Evolutionary conservation across 2,329 filamentous ascomycete genomes (phyloP), one percentile per base, ranked within the genome.

Genomic region (Talaromyces marneffei): DNA sequence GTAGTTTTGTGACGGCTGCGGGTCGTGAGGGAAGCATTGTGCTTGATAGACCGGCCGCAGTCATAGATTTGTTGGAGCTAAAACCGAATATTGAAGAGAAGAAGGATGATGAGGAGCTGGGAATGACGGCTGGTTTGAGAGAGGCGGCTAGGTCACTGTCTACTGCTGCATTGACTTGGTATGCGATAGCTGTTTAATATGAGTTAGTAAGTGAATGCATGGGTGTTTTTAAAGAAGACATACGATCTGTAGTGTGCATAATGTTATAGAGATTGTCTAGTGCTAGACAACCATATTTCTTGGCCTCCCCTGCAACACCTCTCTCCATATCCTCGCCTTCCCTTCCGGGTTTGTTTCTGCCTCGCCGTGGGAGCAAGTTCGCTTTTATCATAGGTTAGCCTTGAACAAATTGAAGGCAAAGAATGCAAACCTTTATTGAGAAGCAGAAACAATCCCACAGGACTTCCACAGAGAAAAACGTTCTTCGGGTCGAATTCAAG

Each of bases 181-280:
- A 97, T 1, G 92, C 91, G 61, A 99, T 95, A 1, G 94, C 75
- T 77, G 44, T 2, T 6, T 31, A n/a, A 25, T 10, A 40, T 37
- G 10, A 18, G 52, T 55, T n/a, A 55, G 33, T 10, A 23, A 12
- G 4, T n/a, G 20, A 8, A 9, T 3, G 2, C 29, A n/a, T n/a
- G 18, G n/a, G 4, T 14, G 16, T 40, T 31, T 20, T 20, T 33
- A 16, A 7, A 8, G 18, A 14, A 55, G 16, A 55, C 74, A 62
- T 72, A 78, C 76, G 86, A 65, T 89, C 86, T 63, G 87, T 87
- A 35, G 84, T 83, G 66, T 88, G 86, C 71, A 97, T 85, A 65
- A 99, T 84, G 69, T 99, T 99, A 80, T 97, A 99, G 61, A 99
- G 84, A 72, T 97, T 99, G 77, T 97, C 91, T 1, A 97, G 89